A percentile compares a stretch with the other conserved stretches of the same genome.
These are phyloP conservation scores for Acer yangbiense DNA, from an alignment of 345 rosid species.

Conservation along the genomic window DNA sequence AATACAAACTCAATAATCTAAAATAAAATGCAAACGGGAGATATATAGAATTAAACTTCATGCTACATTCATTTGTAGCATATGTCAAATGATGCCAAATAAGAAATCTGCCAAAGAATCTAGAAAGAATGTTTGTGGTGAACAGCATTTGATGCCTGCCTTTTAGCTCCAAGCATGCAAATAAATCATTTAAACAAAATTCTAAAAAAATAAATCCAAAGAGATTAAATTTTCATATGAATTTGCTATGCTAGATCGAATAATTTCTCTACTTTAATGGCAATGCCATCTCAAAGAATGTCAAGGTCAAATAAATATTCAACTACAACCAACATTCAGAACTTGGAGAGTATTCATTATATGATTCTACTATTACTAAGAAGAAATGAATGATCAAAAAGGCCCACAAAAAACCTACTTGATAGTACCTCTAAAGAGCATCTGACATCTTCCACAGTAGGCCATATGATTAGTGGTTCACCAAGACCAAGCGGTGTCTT, in stretches of 20 bases:
- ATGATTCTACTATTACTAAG: neutral
- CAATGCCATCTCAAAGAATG: neutral
- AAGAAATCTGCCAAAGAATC: neutral
- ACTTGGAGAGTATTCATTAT: neutral
- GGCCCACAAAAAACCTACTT: slow-evolving; percentile 12
- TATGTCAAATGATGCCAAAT: neutral
- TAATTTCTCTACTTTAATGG: neutral
- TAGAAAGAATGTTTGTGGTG: neutral
- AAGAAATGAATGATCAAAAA: neutral
- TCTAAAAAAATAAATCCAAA: neutral
- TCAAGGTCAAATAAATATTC: neutral
- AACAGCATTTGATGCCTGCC: neutral
- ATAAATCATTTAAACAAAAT: neutral
- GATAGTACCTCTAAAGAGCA: slow-evolving; percentile 84
- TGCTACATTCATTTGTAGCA: neutral
- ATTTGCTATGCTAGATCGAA: neutral
- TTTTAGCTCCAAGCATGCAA: neutral
- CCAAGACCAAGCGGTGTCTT: slow-evolving; percentile 78
- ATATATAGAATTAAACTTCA: neutral
- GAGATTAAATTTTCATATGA: neutral
- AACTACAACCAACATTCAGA: neutral
- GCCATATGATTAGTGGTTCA: slow-evolving; percentile 86
- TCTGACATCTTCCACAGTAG: slow-evolving; percentile 88
- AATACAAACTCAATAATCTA: neutral
- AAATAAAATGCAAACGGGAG: neutral